Conservation (phyloP, 2,329 filamentous ascomycete genomes). For the Aureobasidium subglaciale region DNA sequence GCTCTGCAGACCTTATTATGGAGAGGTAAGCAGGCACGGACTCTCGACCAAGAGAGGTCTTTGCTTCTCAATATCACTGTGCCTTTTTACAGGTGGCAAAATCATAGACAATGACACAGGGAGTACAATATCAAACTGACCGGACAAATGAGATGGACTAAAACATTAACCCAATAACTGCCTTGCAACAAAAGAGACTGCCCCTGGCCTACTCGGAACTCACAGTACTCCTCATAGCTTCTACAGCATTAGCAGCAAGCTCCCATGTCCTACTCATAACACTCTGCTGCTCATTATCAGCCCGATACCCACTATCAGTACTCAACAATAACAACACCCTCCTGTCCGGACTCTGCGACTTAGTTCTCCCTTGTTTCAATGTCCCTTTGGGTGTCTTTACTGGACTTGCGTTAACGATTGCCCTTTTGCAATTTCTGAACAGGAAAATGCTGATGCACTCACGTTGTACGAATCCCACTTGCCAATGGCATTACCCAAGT, state of each 20-base stretch:
- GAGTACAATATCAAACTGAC: too few species aligned
- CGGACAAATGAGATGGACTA: too few species aligned
- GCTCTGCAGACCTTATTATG: too few species aligned
- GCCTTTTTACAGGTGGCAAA: too few species aligned
- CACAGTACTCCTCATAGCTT: background rate
- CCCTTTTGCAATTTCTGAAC: background rate
- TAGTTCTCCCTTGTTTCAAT: background rate
- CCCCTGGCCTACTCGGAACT: background rate
- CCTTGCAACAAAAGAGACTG: background rate
- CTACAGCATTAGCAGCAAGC: constrained; percentile 6
- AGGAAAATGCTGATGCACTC: background rate
- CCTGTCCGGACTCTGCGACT: background rate
- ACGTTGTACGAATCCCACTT: background rate
- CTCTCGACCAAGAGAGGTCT: too few species aligned
- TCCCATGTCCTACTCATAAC: constrained; percentile 5
- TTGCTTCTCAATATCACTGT: too few species aligned
- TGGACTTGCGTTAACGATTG: background rate
- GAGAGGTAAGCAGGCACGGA: too few species aligned
- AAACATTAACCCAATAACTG: background rate
- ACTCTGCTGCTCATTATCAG: background rate
- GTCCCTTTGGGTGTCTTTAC: background rate
- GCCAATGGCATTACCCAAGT: too few species aligned
- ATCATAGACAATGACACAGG: background rate
- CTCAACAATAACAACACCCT: background rate
- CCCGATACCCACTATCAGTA: background rate